These are phyloP conservation scores for Eimeria brunetti DNA, from an alignment of 169 alveolate genomes.

Conservation along the genomic window DNA sequence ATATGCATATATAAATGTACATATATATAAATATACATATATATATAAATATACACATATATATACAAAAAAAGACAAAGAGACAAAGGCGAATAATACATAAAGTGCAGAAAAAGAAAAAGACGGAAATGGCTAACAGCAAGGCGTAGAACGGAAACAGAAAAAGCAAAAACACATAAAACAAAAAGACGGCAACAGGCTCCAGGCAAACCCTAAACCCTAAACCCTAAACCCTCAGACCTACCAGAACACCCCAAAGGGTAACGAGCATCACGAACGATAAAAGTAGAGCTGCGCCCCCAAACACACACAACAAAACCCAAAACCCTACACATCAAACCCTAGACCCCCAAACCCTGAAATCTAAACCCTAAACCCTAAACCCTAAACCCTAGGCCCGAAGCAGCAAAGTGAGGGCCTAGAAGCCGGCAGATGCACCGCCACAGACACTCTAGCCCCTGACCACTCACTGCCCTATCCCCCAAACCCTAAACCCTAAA, in stretches of 20 bases:
- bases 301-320: neutral
- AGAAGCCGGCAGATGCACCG: neutral
- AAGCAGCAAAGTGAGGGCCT: neutral
- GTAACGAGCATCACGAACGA: conserved; percentile 57
- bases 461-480: neutral
- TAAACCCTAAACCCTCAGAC: neutral
- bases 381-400: neutral
- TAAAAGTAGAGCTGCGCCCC: conserved; percentile 8
- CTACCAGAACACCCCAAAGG: conserved; percentile 34
- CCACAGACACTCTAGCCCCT: neutral
- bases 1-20: neutral
- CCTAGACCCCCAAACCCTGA: neutral
- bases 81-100: neutral
- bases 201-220: neutral
- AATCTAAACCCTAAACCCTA: neutral
- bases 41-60: neutral
- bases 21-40: neutral
- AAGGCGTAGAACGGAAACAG: too few species aligned
- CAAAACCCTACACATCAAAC: too few species aligned
- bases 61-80: neutral
- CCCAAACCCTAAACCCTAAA: conserved; percentile 6
- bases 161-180: too few species aligned
- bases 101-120: neutral
- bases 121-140: neutral
- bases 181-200: neutral